Evolutionary conservation across 108 stramenopile genomes (phyloP), one percentile per base, ranked within the genome.

Genomic region (Cyclotella choctawhatcheeana): DNA sequence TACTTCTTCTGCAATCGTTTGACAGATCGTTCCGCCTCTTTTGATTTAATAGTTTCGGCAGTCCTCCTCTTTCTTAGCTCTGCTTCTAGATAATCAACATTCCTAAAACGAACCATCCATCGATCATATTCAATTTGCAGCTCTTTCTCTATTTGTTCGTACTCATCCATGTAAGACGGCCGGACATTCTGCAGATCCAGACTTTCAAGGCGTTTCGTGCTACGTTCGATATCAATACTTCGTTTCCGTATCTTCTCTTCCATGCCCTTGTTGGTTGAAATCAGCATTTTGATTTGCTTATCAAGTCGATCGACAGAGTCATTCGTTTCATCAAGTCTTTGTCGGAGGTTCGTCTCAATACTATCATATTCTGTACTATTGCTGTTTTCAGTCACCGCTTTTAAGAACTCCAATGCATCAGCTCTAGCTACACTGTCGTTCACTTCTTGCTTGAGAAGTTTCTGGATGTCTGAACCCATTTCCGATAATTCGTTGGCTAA

Each of bases 131-230:
- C 87, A 33, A 84, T 69, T 65, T 88, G 82, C 55, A 95, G 82
- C 60, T 96, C 93, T 7, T 75, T 52, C 71, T 95, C 92, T 32
- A 96, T 75, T 61, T 86, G 75, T 65, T 96, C 93, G 47, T 92
- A 90, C 81, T 96, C 93, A 64, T 94, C 92, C 83, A 87, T 88
- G 55, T 91, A 95, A 2, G 90, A 74, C 25, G 93, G 91, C 14
- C 88, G 71, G 37, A 90, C 86, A 44, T 71, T 71, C 63, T 87
- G 79, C 22, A 95, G 1, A 8, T 27, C 31, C 10, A 56, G 70
- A 58, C 73, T 69, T 22, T 68, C 74, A 0, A 83, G 47, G 17
- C 74, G 72, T 55, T 79, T 83, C 0, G 51, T 30, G 37, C 50
- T 69, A 12, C 78, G 77, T 58, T 83, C 73, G 20, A 79, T 43